Percentiles rank a stretch among this genome's conserved stretches.
phyloP scores from a whole-genome alignment of 1,284 basidiomycete species.

The Marasmius sp. region DNA sequence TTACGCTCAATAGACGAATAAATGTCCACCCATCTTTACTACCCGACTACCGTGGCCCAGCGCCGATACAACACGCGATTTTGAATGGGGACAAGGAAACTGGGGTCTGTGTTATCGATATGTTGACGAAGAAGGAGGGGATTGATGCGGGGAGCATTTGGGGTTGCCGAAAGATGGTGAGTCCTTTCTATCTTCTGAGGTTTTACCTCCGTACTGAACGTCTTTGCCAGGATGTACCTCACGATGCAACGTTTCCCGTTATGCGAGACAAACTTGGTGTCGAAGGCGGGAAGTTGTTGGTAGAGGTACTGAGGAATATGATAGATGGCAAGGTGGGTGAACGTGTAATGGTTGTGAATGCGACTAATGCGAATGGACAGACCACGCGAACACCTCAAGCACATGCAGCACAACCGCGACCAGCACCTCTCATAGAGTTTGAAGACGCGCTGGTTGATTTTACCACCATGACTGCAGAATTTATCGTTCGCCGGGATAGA shows the following conservation, averaged over 20 bases:
- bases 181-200: constrained; percentile 15
- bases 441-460: constrained; percentile 61
- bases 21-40: constrained; percentile 93
- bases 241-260: constrained; percentile 47
- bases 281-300: constrained; percentile 71
- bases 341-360: neutral
- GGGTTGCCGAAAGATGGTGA: constrained; percentile 43
- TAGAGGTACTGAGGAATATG: constrained; percentile 69
- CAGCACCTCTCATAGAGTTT: constrained; percentile 64
- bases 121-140: constrained; percentile 55
- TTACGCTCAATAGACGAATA: constrained; percentile 63
- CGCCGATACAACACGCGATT: constrained; percentile 89
- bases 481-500: constrained; percentile 60
- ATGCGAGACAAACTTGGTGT: constrained; percentile 64
- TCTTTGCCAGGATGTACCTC: constrained; percentile 46
- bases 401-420: constrained; percentile 35
- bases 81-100: constrained; percentile 60
- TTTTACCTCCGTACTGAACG: neutral
- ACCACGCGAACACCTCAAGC: constrained; percentile 38
- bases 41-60: constrained; percentile 87
- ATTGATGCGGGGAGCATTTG: constrained; percentile 67
- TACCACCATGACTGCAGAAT: constrained; percentile 48
- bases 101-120: constrained; percentile 71
- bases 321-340: constrained; percentile 48
- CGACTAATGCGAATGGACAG: constrained; percentile 29